A percentile compares a stretch with the other conserved stretches of the same genome.
phyloP scores from a whole-genome alignment of 352 stramenopile species.

The Pseudoperonospora humuli region DNA sequence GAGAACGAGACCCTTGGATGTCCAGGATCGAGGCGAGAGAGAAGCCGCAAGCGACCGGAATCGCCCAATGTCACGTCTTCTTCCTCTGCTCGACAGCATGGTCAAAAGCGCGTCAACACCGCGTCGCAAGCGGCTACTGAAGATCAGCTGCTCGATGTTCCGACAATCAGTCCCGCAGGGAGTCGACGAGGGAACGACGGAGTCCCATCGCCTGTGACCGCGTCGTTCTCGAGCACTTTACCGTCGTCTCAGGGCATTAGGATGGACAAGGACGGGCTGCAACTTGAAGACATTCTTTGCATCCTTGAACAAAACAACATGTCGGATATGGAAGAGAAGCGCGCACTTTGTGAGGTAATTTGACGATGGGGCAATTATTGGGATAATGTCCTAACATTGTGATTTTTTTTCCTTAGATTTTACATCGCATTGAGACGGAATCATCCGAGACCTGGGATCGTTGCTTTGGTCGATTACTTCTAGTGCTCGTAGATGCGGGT shows the following conservation, averaged over 20 bases:
- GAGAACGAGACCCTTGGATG: slow-evolving; percentile 13
- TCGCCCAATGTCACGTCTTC: slow-evolving; percentile 36
- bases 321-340: slow-evolving; percentile 27
- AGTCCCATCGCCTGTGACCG: not conserved
- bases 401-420: slow-evolving; percentile 22
- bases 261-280: slow-evolving; percentile 6
- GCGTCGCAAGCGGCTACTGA: slow-evolving; percentile 2
- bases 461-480: slow-evolving; percentile 35
- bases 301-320: slow-evolving; percentile 44
- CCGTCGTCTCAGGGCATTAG: slow-evolving; percentile 1
- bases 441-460: slow-evolving; percentile 31
- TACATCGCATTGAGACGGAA: slow-evolving; percentile 19
- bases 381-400: too few relatives aligned
- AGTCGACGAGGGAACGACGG: not conserved
- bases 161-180: not conserved
- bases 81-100: slow-evolving; percentile 27
- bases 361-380: too few relatives aligned
- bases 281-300: slow-evolving; percentile 40
- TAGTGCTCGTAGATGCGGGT: slow-evolving; percentile 36
- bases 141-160: not conserved
- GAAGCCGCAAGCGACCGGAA: slow-evolving; percentile 43
- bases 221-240: slow-evolving; percentile 1
- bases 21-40: slow-evolving; percentile 14
- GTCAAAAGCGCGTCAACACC: slow-evolving; percentile 42
- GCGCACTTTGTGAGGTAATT: slow-evolving; percentile 47